A percentile compares a stretch with the other conserved stretches of the same genome.
phyloP scores from a whole-genome alignment of 148 eudicot species.

The Nyssa sinensis region DNA sequence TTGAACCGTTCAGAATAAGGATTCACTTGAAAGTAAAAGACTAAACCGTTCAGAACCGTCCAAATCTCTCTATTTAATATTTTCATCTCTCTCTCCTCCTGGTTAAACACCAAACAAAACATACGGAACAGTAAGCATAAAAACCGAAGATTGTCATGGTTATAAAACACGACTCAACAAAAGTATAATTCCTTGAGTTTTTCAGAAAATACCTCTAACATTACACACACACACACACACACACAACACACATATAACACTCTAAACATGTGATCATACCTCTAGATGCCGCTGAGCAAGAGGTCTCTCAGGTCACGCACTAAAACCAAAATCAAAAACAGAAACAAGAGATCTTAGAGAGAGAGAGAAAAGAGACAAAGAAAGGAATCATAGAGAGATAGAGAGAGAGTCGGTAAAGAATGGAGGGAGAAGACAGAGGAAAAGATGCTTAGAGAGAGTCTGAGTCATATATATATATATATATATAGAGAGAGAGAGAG shows the following conservation, averaged over 20 bases:
- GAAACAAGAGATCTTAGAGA: conserved; percentile 3
- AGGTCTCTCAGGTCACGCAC: background rate
- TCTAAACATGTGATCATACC: conserved; percentile 14
- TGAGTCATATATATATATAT: no score
- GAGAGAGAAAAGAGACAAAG: conserved; percentile 12
- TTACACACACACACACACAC: background rate
- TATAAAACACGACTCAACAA: no score
- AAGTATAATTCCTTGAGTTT: no score
- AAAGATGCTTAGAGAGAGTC: no score
- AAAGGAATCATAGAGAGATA: conserved; percentile 4
- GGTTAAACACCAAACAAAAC: background rate
- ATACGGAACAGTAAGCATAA: background rate
- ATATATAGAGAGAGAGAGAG: no score
- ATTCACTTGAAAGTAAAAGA: background rate
- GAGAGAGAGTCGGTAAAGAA: no score
- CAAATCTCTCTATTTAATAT: no score
- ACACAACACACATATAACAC: background rate
- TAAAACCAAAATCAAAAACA: conserved; percentile 11
- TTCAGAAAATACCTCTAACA: no score
- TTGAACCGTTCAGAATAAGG: background rate
- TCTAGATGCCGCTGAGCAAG: conserved; percentile 9
- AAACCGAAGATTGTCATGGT: background rate
- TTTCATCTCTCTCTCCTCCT: no score
- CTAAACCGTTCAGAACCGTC: no score
- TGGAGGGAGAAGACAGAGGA: conserved; percentile 6